These are phyloP conservation scores for Phycomyces nitens DNA, from an alignment of 192 early-diverging fungal species.

Conservation along the genomic window DNA sequence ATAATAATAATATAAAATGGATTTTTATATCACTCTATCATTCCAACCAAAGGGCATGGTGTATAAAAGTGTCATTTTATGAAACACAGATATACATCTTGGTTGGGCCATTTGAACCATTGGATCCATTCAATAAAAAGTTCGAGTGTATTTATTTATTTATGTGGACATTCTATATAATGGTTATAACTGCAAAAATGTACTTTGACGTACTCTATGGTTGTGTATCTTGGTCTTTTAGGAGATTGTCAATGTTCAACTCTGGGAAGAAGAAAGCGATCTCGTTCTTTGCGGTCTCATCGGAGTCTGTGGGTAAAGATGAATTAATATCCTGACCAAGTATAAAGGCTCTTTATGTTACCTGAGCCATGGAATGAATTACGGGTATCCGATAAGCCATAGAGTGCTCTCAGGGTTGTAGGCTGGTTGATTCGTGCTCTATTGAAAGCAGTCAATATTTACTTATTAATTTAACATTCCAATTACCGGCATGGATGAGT, in stretches of 20 bases:
- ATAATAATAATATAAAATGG: too few species aligned
- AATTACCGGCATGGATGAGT: slow-evolving; percentile 62
- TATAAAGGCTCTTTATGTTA: slow-evolving; percentile 17
- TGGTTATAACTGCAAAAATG: too few species aligned
- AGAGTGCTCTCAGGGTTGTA: slow-evolving; percentile 52
- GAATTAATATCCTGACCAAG: not conserved
- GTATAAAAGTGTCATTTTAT: too few species aligned
- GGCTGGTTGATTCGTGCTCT: slow-evolving; percentile 58
- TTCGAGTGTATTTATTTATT: too few species aligned
- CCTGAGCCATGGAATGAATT: slow-evolving; percentile 77
- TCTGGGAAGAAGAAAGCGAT: slow-evolving; percentile 60
- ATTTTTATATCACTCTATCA: too few species aligned
- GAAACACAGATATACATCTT: too few species aligned
- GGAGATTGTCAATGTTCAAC: slow-evolving; percentile 20
- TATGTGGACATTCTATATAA: too few species aligned
- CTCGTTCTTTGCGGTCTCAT: slow-evolving; percentile 53
- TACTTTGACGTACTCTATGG: too few species aligned
- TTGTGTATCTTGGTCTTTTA: too few species aligned
- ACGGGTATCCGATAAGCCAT: slow-evolving; percentile 69
- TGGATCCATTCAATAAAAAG: too few species aligned
- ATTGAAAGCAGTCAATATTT: not conserved
- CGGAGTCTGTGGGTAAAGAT: slow-evolving; percentile 46
- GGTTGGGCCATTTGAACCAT: too few species aligned
- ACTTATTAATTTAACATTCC: not conserved
- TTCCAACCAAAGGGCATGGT: too few species aligned